Evolutionary conservation across 1,284 basidiomycete species (phyloP), one percentile per base, ranked within the genome.

Genomic region (Schizophyllum commune): DNA sequence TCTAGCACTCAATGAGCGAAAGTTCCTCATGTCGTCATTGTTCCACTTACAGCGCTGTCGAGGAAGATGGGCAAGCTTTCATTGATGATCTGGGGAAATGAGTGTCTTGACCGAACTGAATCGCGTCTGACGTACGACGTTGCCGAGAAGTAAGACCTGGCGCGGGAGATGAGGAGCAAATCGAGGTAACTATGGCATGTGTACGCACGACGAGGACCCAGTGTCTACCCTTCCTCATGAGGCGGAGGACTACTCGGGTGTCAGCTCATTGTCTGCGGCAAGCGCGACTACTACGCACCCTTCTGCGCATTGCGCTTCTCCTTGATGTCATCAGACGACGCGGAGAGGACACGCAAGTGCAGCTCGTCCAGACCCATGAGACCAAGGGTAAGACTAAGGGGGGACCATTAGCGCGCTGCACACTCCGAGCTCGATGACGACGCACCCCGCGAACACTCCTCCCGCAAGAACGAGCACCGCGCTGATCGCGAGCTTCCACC

Each of bases 321-420:
- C 54, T 71, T 77, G 1, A 75, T 68, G 68, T 94, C 83, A 20
- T 88, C 89, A 0, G 93, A 95, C 1, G 91, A 92, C 0, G 86
- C 82, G 0, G 91, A 79, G 22, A 96, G 79, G 0, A 97, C 95
- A 32, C 92, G 88, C 19, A 98, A 80, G 69, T 97, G 94, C 54
- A 98, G 83, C 67, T 95, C 91, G 69, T 98, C 96, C 19, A 97
- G 84, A 1, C 96, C 95, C 95, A 97, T 97, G 33, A 97, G 79
- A 5, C 92, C 95, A 20, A 98, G 84, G 0, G 94, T 97, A 59
- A 97, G 77, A 1, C 87, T 86, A 64, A 64, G 57, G 19, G 19
- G 55, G 33, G 13, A 63, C 39, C 2, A 47, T 56, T 56, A 55
- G 52, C 52, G 34, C 62, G 53, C 33, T 58, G 22, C 53, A 5